Percentiles rank a stretch among this genome's conserved stretches.
Conservation (phyloP, 495 filamentous ascomycete species). For the Penicillium bialowiezense region DNA sequence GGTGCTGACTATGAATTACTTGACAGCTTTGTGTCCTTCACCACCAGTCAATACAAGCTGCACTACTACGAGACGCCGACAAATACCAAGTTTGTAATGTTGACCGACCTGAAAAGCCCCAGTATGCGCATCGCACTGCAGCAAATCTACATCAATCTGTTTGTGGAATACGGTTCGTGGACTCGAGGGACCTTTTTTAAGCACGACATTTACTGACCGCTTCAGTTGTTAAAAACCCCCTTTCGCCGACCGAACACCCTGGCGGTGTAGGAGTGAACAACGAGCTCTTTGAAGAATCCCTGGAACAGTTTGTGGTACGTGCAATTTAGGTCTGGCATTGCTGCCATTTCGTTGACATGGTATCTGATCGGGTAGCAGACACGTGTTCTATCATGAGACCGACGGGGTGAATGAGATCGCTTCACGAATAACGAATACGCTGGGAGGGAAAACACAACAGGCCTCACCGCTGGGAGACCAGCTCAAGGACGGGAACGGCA, state of each 20-base stretch:
- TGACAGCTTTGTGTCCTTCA: conserved; percentile 77
- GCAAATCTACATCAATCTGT: conserved; percentile 97
- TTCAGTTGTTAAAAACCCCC: conserved; percentile 88
- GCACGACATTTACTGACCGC: conserved; percentile 4
- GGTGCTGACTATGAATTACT: background rate
- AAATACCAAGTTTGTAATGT: conserved; percentile 92
- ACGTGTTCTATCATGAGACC: conserved; percentile 32
- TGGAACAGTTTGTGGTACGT: conserved; percentile 79
- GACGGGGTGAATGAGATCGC: background rate
- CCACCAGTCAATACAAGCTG: conserved; percentile 92
- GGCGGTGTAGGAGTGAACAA: conserved; percentile 86
- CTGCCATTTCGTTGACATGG: conserved; percentile 12
- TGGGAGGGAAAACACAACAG: background rate
- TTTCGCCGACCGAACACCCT: conserved; percentile 86
- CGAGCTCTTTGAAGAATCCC: conserved; percentile 87
- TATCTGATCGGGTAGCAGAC: conserved; percentile 34
- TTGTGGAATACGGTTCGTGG: conserved; percentile 83
- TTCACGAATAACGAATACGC: background rate
- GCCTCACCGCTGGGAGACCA: background rate
- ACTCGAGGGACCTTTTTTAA: background rate
- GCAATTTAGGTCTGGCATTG: background rate
- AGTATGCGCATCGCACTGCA: conserved; percentile 92
- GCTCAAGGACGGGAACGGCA: background rate
- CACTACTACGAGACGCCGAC: conserved; percentile 99
- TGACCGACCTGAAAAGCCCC: conserved; percentile 84